Conservation (phyloP, 768 basidiomycete species). For the Calocybe gangraenosa region DNA sequence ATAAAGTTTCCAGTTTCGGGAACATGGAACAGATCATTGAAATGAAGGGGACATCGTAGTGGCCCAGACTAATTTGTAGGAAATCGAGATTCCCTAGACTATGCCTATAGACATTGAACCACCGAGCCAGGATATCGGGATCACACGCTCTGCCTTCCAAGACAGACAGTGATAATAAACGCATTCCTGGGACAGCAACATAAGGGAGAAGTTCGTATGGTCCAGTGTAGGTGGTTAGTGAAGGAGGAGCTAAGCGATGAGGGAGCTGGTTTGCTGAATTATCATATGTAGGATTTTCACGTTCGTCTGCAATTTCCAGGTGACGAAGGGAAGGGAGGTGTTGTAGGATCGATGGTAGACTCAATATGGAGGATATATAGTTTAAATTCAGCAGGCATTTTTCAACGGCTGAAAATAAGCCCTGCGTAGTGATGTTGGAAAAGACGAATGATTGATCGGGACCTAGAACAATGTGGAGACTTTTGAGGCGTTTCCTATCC, state of each 20-base stretch:
- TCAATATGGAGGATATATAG: too few relatives aligned
- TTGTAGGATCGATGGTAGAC: too few relatives aligned
- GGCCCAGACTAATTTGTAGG: too few relatives aligned
- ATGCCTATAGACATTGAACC: too few relatives aligned
- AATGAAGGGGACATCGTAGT: background rate
- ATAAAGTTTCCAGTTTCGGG: too few relatives aligned
- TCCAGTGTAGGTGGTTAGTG: background rate
- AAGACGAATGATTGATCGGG: too few relatives aligned
- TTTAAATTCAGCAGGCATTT: background rate
- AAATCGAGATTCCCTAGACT: too few relatives aligned
- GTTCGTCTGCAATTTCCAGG: background rate
- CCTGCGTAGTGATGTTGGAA: background rate
- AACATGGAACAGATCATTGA: background rate
- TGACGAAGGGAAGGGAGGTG: too few relatives aligned
- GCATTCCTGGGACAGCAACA: background rate
- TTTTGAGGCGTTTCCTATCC: background rate
- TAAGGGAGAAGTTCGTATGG: constrained; percentile 1
- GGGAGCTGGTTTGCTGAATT: background rate
- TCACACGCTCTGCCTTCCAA: too few relatives aligned
- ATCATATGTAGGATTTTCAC: background rate
- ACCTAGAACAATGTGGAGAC: background rate
- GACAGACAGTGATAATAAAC: too few relatives aligned
- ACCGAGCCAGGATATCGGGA: too few relatives aligned
- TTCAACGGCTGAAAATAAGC: background rate
- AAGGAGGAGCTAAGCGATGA: background rate